Evolutionary conservation across 345 rosid species (phyloP), one percentile per base, ranked within the genome.

Genomic region (Populus ilicifolia): DNA sequence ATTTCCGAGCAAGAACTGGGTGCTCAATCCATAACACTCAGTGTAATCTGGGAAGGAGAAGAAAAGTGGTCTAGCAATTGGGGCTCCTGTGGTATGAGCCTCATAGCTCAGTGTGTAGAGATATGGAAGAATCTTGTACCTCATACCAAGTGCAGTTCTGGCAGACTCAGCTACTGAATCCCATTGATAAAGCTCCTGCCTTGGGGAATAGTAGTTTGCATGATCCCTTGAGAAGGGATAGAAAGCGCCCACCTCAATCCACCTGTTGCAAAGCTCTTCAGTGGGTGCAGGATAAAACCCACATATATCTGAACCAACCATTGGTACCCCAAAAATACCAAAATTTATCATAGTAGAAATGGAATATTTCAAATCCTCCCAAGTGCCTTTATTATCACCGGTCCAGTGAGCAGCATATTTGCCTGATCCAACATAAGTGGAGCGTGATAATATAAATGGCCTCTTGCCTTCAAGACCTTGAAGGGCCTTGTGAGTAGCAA

Each of bases 171-270:
- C 91, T 6, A 93, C 98, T 0, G 94, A 88, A 3, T 83, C 84
- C 99, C 98, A 96, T 73, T 93, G 98, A 83, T 96, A 93, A 68
- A 96, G 97, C 90, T 96, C 97, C 82, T 96, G 97, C 73, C 98
- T 89, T 14, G 99, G 99, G 8, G 99, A 91, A 79, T 92, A 90
- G 85, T 62, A 93, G 72, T 94, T 92, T 1, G 99, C 97, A 29
- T 93, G 99, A 82, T 96, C 98, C 84, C 98, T 91, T 1, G 98
- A 91, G 86, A 96, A 96, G 0, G 99, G 99, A 36, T 96, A 96
- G 75, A 96, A 96, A 6, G 97, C 97, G 0, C 99, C 99, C 0
- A 96, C 89, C 81, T 96, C 97, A 11, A 96, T 96, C 99, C 99
- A 96, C 23, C 98, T 92, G 80, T 96, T 96, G 77, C 99, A 96